Evolutionary conservation across 1,284 basidiomycete species (phyloP), one percentile per base, ranked within the genome.

Genomic region (Volvariella volvacea): DNA sequence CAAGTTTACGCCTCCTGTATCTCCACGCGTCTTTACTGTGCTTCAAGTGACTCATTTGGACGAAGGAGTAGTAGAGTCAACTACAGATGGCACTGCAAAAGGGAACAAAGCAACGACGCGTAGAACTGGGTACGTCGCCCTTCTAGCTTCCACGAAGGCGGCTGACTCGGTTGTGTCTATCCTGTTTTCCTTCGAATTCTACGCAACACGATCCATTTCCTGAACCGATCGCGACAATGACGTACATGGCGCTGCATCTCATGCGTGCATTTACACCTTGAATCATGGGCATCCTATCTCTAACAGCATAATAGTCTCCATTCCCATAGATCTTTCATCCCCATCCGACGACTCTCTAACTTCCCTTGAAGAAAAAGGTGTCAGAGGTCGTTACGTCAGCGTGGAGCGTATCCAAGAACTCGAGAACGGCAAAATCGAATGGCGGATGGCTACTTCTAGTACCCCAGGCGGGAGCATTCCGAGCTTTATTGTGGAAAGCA

Each of bases 391-490:
- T 52, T 89, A 88, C 55, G 78, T 76, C 39, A 77, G 78, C 50
- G 78, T 86, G 3, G 86, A 89, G 58, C 71, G 74, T 20, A 53
- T 89, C 41, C 60, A 65, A 39, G 81, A 86, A 59, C 69, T 82
- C 22, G 76, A 76, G 14, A 67, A 77, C 48, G 85, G 79, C 37
- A 75, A 66, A 42, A 74, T 78, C 4, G 83, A 88, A 59, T 89
- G 87, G 86, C 69, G 76, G 39, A 86, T 88, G 82, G 85, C 83
- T 2, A 85, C 83, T 1, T 81, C 82, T n/a, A 83, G 81, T 54
- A 77, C 74, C 1, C 76, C 83, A 8, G 83, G 82, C 22, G 85
- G 85, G 7, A 71, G 60, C 38, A 80, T 88, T 33, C 85, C 86
- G 3, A 63, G 64, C 20, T 83, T 83, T 52, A 46, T 87, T 43